These are phyloP conservation scores for Neurospora crassa DNA, from an alignment of 2,329 filamentous ascomycete genomes.

Conservation along the genomic window DNA sequence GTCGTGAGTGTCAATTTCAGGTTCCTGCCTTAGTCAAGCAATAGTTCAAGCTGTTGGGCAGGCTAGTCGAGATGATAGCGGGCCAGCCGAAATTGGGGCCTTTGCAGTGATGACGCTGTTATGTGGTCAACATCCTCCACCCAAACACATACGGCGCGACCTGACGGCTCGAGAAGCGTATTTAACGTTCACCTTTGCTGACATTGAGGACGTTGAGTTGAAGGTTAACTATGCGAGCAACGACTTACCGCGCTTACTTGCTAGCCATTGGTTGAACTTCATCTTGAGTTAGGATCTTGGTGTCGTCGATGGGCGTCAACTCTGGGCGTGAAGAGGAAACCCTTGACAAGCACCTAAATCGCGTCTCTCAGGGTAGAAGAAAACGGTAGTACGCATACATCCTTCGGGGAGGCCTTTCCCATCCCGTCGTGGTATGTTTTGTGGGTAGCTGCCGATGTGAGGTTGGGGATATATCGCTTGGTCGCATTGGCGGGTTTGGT, in stretches of 20 bases:
- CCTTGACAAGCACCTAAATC: background rate
- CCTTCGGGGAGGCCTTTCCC: background rate
- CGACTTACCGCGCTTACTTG: background rate
- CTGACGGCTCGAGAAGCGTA: background rate
- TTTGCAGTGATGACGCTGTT: background rate
- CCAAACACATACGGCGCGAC: background rate
- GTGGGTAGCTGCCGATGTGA: background rate
- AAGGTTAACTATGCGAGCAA: background rate
- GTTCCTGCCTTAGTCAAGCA: background rate
- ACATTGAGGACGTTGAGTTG: background rate
- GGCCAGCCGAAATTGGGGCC: background rate
- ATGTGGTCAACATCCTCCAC: background rate
- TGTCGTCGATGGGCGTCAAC: background rate
- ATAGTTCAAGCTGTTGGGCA: background rate
- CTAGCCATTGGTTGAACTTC: background rate
- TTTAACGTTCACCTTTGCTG: background rate
- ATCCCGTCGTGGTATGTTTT: background rate
- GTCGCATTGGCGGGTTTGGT: background rate
- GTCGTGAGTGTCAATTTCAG: background rate
- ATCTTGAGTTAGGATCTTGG: background rate
- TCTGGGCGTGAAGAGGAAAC: background rate
- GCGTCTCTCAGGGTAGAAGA: background rate
- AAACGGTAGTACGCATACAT: background rate
- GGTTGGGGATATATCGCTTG: background rate
- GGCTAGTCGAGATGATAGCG: background rate